phyloP scores from a whole-genome alignment of 805 yeast genomes.

The Ascoidea tarda region DNA sequence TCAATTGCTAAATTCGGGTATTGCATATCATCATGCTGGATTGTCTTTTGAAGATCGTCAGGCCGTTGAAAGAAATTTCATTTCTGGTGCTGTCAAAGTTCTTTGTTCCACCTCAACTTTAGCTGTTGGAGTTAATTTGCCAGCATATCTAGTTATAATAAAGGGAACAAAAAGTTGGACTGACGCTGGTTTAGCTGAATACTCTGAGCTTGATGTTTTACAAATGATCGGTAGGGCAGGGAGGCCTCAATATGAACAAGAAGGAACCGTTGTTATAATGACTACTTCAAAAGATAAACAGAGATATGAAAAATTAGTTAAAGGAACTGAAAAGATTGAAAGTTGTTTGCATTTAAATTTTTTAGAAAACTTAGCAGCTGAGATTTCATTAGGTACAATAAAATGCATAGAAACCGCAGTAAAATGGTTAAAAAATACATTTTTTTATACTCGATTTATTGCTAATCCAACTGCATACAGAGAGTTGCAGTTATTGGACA shows the following conservation, averaged over 20 bases:
- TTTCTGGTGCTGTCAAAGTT: constrained; percentile 25
- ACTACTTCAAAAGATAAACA: constrained; percentile 22
- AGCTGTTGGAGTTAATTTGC: constrained; percentile 48
- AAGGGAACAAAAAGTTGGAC: constrained; percentile 50
- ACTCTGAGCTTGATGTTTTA: constrained; percentile 37
- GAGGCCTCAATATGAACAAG: constrained; percentile 40
- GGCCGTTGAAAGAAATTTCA: constrained; percentile 29
- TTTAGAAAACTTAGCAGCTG: constrained; percentile 28
- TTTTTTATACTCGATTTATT: constrained; percentile 29
- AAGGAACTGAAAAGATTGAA: constrained; percentile 30
- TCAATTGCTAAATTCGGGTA: constrained; percentile 18
- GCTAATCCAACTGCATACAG: constrained; percentile 27
- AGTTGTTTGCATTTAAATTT: constrained; percentile 28
- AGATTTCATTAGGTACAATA: constrained; percentile 27
- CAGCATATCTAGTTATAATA: constrained; percentile 45
- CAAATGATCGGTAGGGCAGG: constrained; percentile 63
- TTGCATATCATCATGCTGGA: constrained; percentile 50
- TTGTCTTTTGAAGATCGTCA: constrained; percentile 30
- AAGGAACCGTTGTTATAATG: constrained; percentile 33
- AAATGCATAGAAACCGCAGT: constrained; percentile 22
- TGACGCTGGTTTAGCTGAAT: constrained; percentile 34
- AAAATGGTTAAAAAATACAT: constrained; percentile 34
- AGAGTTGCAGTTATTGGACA: constrained; percentile 10
- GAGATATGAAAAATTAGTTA: constrained; percentile 26
- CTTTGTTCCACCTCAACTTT: constrained; percentile 46